Evolutionary conservation across 2,329 filamentous ascomycete genomes (phyloP), one percentile per base, ranked within the genome.

Genomic region (Neoascochyta sp.): DNA sequence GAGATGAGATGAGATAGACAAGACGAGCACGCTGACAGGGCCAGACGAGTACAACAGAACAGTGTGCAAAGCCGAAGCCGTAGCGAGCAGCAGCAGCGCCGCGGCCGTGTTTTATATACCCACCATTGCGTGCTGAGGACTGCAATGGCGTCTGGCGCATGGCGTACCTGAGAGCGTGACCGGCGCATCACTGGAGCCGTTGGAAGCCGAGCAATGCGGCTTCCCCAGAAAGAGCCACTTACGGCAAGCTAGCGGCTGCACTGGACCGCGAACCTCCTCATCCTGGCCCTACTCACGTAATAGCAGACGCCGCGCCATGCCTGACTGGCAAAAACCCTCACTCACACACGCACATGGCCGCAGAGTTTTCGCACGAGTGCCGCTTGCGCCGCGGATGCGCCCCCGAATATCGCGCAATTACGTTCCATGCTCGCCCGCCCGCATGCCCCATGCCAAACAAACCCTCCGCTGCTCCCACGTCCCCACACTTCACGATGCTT

Each of bases 401-500:
- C 29, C 32, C 17, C 7, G 27, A 25, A 38, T 41, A 34, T 35
- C 34, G 38, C 42, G 37, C 40, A 38, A 34, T 39, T n/a, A n/a
- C n/a, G n/a, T 24, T 22, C 12, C 25, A 30, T 39, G 30, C 28
- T 28, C 28, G 9, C 23, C 11, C 22, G 22, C 22, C n/a, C n/a
- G n/a, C n/a, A n/a, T n/a, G n/a, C n/a, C n/a, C n/a, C n/a, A n/a
- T n/a, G n/a, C n/a, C n/a, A n/a, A n/a, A n/a, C n/a, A n/a, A n/a
- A n/a, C n/a, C n/a, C n/a, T n/a, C n/a, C n/a, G n/a, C n/a, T n/a
- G n/a, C n/a, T n/a, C n/a, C n/a, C n/a, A n/a, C n/a, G n/a, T 36
- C 36, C 21, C 19, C 39, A 41, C 36, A 46, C 27, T 36, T 54
- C 53, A 50, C 53, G 48, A 55, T 53, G 37, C 53, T 57, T 55